phyloP scores from a whole-genome alignment of 805 yeast species.

The Wickerhamiella brachini region DNA sequence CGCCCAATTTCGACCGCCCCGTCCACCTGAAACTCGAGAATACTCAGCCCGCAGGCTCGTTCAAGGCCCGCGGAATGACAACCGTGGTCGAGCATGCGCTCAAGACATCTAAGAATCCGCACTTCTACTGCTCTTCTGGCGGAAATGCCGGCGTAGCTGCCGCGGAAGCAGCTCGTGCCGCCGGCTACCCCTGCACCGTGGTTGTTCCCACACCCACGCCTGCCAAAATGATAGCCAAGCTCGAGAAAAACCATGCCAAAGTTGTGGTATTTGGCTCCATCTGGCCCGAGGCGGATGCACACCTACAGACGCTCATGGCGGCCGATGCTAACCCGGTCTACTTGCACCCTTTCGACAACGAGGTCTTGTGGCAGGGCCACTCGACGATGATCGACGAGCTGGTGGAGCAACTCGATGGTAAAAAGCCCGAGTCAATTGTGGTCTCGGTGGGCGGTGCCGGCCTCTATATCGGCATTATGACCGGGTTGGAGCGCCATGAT shows the following conservation, averaged over 20 bases:
- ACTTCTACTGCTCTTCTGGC: conserved; percentile 50
- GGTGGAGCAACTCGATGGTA: conserved; percentile 57
- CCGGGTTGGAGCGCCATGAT: conserved; percentile 56
- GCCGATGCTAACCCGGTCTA: conserved; percentile 78
- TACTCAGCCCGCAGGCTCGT: conserved; percentile 79
- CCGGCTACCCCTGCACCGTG: conserved; percentile 43
- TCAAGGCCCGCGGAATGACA: conserved; percentile 43
- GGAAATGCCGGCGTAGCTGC: conserved; percentile 98
- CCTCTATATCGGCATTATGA: conserved; percentile 71
- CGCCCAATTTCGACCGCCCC: conserved; percentile 59
- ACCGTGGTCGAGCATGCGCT: conserved; percentile 23
- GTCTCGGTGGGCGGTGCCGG: conserved; percentile 98
- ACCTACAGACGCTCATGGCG: conserved; percentile 58
- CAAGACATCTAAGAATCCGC: conserved; percentile 27
- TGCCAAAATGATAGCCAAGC: conserved; percentile 31
- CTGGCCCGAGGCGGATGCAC: conserved; percentile 70
- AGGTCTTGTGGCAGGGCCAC: conserved; percentile 88
- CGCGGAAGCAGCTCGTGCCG: conserved; percentile 66
- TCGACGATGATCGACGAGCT: conserved; percentile 86
- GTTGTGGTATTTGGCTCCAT: conserved; percentile 51
- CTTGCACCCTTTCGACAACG: conserved; percentile 87
- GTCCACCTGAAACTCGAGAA: conserved; percentile 76
- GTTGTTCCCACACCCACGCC: conserved; percentile 44
- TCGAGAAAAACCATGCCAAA: conserved; percentile 35
- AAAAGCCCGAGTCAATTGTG: conserved; percentile 66